Percentiles rank a stretch among this genome's conserved stretches.
Evolutionary conservation across 805 yeast species (phyloP).

Genomic region (Kodamaea neixiangensis): DNA sequence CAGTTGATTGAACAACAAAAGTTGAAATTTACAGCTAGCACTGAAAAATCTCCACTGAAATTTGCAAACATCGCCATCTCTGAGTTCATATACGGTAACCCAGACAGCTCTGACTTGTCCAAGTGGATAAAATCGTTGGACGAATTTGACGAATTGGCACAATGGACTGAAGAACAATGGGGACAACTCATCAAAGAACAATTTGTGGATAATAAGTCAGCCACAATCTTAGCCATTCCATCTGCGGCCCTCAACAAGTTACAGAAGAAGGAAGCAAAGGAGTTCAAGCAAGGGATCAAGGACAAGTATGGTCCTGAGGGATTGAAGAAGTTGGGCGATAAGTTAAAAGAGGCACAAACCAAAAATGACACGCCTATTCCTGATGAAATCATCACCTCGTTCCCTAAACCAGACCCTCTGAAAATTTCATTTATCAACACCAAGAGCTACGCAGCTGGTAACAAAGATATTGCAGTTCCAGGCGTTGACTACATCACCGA

Average conservation of each 20-base stretch:
- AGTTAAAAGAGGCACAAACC: constrained; percentile 61
- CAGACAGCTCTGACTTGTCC: constrained; percentile 57
- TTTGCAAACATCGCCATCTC: constrained; percentile 68
- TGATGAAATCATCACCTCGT: constrained; percentile 55
- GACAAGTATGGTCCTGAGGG: constrained; percentile 60
- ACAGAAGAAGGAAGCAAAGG: constrained; percentile 52
- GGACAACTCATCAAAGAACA: constrained; percentile 49
- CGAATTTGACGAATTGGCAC: constrained; percentile 58
- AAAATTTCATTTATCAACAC: constrained; percentile 73
- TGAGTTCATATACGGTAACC: constrained; percentile 79
- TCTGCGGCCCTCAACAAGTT: constrained; percentile 57
- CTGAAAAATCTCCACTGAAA: constrained; percentile 63
- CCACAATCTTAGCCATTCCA: constrained; percentile 71
- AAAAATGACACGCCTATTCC: constrained; percentile 82
- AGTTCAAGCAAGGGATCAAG: constrained; percentile 51
- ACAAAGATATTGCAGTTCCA: constrained; percentile 13
- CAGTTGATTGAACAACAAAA: constrained; percentile 68
- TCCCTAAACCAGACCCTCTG: constrained; percentile 74
- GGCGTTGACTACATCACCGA: constrained; percentile 28
- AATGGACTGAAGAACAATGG: constrained; percentile 77
- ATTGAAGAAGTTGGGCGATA: constrained; percentile 48
- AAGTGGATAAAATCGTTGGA: constrained; percentile 54
- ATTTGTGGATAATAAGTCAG: constrained; percentile 63
- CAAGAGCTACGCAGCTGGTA: constrained; percentile 60
- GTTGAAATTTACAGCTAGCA: constrained; percentile 58